Conservation (phyloP, 2,329 filamentous ascomycete genomes). For the Aspergillus ochraceus region DNA sequence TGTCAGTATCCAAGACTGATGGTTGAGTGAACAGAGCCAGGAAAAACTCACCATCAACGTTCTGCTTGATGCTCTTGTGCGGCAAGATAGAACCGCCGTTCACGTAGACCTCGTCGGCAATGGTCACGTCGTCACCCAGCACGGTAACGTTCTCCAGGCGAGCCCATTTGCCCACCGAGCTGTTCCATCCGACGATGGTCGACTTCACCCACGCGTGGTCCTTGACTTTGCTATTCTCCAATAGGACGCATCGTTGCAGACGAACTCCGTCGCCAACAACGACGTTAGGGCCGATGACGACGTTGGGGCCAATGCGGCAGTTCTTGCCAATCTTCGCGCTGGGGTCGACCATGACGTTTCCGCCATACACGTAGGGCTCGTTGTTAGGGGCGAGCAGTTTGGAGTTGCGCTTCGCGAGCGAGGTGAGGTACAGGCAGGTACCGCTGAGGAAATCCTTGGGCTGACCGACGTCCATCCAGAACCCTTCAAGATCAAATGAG, state of each 20-base stretch:
- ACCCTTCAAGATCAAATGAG: slow-evolving; percentile 94
- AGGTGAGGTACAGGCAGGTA: slow-evolving; percentile 94
- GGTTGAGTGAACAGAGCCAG: not conserved
- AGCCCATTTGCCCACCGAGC: slow-evolving; percentile 91
- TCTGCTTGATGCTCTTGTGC: slow-evolving; percentile 98
- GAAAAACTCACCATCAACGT: slow-evolving; percentile 71
- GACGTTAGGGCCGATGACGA: slow-evolving; percentile 91
- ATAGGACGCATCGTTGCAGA: slow-evolving; percentile 86
- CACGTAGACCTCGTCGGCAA: slow-evolving; percentile 97
- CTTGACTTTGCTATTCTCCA: slow-evolving; percentile 90
- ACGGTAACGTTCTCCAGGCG: slow-evolving; percentile 98
- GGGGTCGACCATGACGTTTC: slow-evolving; percentile 93
- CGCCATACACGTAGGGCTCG: slow-evolving; percentile 82
- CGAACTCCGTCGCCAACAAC: slow-evolving; percentile 91
- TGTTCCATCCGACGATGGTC: slow-evolving; percentile 98
- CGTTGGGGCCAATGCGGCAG: slow-evolving; percentile 96
- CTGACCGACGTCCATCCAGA: slow-evolving; percentile 99
- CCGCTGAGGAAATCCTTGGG: slow-evolving; percentile 97
- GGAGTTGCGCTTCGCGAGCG: slow-evolving; percentile 83
- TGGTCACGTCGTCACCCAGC: slow-evolving; percentile 93
- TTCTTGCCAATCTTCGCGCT: slow-evolving; percentile 96
- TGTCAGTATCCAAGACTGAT: not conserved
- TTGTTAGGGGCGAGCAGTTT: slow-evolving; percentile 74
- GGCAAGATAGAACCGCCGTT: slow-evolving; percentile 94
- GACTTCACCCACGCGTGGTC: slow-evolving; percentile 99